Evolutionary conservation across 176 grass and related monocot genomes (phyloP), one percentile per base, ranked within the genome.

Genomic region (Cenchrus purpureus): DNA sequence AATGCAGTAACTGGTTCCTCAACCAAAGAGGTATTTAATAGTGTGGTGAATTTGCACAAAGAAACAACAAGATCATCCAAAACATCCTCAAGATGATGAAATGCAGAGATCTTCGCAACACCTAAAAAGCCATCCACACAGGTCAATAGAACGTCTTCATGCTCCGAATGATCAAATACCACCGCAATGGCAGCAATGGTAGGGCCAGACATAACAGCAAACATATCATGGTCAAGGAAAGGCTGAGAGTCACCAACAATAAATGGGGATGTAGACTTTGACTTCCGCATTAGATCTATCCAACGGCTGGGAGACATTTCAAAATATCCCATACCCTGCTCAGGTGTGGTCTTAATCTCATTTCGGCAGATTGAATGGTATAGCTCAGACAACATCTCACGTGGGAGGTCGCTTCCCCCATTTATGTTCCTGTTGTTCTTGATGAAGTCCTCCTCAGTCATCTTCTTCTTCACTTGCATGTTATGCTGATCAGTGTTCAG

Each of bases 401-500:
- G 91, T 58, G 97, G 97, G 29, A 99, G 93, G 73, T 99, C 97
- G 68, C 79, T 83, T 66, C 97, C 97, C 40, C 94, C 97, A 88
- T 99, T 99, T 85, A 99, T 99, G 86, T 79, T 91, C 77, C 97
- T 93, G 66, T 99, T 99, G 46, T 99, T 99, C 87, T 95, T 89
- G 71, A 99, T 96, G 80, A 99, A 99, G 83, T 99, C 97, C 71
- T 99, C 97, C 83, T 99, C 94, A 1, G 97, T 99, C 97, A 99
- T 99, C 83, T 99, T 99, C 84, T 97, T 99, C 82, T 99, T 99
- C 70, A 99, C 97, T 76, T 99, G 97, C 88, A 92, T 95, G 82
- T 99, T 99, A 76, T 99, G 97, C 79, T 99, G 97, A 91, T 99
- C 97, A 44, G 97, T 99, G 87, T 99, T 99, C 52, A 99, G 88